Conservation (phyloP, 2,329 filamentous ascomycete species). For the Nothophoma quercina region DNA sequence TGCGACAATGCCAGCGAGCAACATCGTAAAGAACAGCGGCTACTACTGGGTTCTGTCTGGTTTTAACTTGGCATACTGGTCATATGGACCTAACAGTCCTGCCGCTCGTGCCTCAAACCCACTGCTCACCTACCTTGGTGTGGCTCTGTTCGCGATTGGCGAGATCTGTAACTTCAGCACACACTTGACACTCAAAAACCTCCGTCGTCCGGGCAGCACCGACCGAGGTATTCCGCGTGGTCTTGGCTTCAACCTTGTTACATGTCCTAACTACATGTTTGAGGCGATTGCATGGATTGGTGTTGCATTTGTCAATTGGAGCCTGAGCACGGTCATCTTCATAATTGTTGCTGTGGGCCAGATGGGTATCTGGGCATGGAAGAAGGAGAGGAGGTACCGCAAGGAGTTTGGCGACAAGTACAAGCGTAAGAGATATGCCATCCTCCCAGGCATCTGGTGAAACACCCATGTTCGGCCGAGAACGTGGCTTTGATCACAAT, state of each 20-base stretch:
- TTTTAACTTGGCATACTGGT: slow-evolving; percentile 80
- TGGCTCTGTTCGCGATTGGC: slow-evolving; percentile 77
- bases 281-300: slow-evolving; percentile 88
- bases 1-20: slow-evolving; percentile 88
- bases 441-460: slow-evolving; percentile 79
- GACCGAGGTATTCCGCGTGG: slow-evolving; percentile 89
- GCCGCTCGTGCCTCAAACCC: slow-evolving; percentile 64
- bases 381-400: slow-evolving; percentile 90
- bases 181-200: slow-evolving; percentile 78
- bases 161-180: slow-evolving; percentile 82
- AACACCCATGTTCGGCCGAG: slow-evolving; percentile 2
- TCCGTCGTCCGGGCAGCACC: slow-evolving; percentile 78
- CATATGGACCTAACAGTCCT: slow-evolving; percentile 78
- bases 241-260: slow-evolving; percentile 84
- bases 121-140: slow-evolving; percentile 63
- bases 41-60: slow-evolving; percentile 94
- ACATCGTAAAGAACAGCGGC: slow-evolving; percentile 93
- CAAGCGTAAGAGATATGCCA: slow-evolving; percentile 88
- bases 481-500: slow-evolving; percentile 7
- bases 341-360: slow-evolving; percentile 74
- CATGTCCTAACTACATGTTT: slow-evolving; percentile 97
- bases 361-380: slow-evolving; percentile 88
- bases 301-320: slow-evolving; percentile 79
- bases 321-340: slow-evolving; percentile 80
- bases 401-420: slow-evolving; percentile 93